These are phyloP conservation scores for Penicillium canescens DNA, from an alignment of 495 filamentous ascomycete species.

Conservation along the genomic window DNA sequence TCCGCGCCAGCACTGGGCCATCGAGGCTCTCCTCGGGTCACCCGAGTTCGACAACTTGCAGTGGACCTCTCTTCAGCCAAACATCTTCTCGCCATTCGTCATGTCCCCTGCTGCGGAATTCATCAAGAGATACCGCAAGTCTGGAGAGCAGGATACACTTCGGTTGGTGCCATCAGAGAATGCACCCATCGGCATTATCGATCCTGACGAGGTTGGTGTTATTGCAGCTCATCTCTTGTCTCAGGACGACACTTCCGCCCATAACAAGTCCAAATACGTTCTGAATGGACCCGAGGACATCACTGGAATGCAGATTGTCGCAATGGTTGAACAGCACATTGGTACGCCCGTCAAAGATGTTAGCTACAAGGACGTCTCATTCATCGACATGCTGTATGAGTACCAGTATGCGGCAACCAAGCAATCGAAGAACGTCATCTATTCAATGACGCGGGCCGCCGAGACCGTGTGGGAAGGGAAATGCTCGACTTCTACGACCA, in stretches of 20 bases:
- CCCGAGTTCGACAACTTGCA: slow-evolving; percentile 42
- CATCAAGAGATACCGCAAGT: slow-evolving; percentile 35
- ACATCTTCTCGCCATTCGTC: slow-evolving; percentile 30
- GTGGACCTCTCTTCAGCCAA: too few relatives aligned
- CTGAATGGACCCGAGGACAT: slow-evolving; percentile 47
- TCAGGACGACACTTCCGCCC: slow-evolving; percentile 27
- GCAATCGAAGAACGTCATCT: slow-evolving; percentile 25
- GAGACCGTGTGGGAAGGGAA: slow-evolving; percentile 31
- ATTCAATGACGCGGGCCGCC: slow-evolving; percentile 22
- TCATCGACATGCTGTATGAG: slow-evolving; percentile 28
- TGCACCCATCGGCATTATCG: slow-evolving; percentile 38
- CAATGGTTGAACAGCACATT: slow-evolving; percentile 42
- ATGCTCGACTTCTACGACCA: slow-evolving; percentile 34
- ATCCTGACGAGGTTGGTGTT: slow-evolving; percentile 38
- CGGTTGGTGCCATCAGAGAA: slow-evolving; percentile 27
- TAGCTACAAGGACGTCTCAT: slow-evolving; percentile 38
- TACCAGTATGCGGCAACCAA: slow-evolving; percentile 7
- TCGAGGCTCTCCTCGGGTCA: slow-evolving; percentile 40
- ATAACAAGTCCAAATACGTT: slow-evolving; percentile 42
- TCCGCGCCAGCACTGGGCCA: slow-evolving; percentile 46
- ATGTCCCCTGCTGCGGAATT: slow-evolving; percentile 29
- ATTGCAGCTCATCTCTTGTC: slow-evolving; percentile 41
- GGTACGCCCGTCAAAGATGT: slow-evolving; percentile 35
- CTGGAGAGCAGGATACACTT: slow-evolving; percentile 35
- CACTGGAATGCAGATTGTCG: slow-evolving; percentile 37